Conservation (phyloP, 768 basidiomycete genomes). For the Cubamyces lactineus region DNA sequence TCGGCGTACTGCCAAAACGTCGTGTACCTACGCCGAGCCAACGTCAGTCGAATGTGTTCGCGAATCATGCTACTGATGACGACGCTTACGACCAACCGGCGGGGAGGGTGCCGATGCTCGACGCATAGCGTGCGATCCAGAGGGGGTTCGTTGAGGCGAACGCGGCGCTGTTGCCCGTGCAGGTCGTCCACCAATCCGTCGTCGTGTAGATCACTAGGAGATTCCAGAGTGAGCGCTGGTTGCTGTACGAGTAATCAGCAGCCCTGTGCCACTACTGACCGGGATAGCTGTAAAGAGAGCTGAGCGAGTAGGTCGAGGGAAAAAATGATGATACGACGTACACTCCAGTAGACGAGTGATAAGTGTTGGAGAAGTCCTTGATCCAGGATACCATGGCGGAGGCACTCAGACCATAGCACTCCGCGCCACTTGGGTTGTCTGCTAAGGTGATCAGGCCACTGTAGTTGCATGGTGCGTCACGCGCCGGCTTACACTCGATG, state of each 20-base stretch:
- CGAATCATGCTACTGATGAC: too few relatives aligned
- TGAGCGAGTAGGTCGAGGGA: background rate
- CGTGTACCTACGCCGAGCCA: too few relatives aligned
- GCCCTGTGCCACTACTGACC: constrained; percentile 33
- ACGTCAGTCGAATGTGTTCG: too few relatives aligned
- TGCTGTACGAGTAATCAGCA: background rate
- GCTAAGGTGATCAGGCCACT: background rate
- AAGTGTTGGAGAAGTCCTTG: constrained; percentile 62
- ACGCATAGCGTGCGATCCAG: constrained; percentile 61
- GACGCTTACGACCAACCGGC: constrained; percentile 56
- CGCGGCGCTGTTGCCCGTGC: constrained; percentile 59
- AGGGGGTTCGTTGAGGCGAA: constrained; percentile 58
- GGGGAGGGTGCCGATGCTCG: constrained; percentile 54
- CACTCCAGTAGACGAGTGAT: constrained; percentile 50
- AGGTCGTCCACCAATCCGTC: constrained; percentile 69
- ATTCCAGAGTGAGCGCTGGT: too few relatives aligned
- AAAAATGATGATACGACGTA: constrained; percentile 31
- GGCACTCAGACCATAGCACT: constrained; percentile 57
- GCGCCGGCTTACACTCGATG: constrained; percentile 53
- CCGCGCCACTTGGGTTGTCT: constrained; percentile 56
- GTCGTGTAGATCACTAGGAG: constrained; percentile 60
- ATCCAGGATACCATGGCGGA: constrained; percentile 68
- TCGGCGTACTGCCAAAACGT: constrained; percentile 69
- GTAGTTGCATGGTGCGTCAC: background rate
- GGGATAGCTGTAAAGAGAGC: constrained; percentile 40